Conservation (phyloP, 177 flowering plant species). For the Vitis hybrid region DNA sequence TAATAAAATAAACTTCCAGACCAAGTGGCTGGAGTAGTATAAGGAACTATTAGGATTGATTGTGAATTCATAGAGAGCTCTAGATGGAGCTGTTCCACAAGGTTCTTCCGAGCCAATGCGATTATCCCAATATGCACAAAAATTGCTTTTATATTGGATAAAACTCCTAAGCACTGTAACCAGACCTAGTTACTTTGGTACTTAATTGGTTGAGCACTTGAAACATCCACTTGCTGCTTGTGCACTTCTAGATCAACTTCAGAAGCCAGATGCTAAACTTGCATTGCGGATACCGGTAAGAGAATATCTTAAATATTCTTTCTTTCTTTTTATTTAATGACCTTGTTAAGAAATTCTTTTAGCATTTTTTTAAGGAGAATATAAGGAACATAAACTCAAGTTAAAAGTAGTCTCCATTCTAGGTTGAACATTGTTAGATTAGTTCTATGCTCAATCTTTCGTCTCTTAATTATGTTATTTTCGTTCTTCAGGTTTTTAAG, state of each 20-base stretch:
- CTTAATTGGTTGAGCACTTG: constrained; percentile 90
- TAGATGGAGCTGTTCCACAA: constrained; percentile 92
- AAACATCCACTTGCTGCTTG: constrained; percentile 94
- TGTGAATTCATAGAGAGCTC: constrained; percentile 85
- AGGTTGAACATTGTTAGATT: neutral
- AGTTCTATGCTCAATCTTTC: neutral
- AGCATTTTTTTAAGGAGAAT: no score
- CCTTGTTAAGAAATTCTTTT: neutral
- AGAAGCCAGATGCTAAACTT: constrained; percentile 81
- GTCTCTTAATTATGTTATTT: constrained; percentile 1
- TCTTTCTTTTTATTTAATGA: neutral
- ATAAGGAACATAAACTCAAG: no score
- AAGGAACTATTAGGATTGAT: constrained; percentile 97
- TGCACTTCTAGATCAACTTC: constrained; percentile 85
- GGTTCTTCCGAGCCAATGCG: constrained; percentile 92
- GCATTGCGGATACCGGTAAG: constrained; percentile 72
- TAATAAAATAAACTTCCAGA: constrained; percentile 34
- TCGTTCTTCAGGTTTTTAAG: constrained; percentile 64
- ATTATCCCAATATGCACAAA: constrained; percentile 86
- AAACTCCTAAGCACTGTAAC: constrained; percentile 94
- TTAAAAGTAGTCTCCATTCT: no score
- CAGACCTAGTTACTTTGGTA: constrained; percentile 82
- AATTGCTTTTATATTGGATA: constrained; percentile 92
- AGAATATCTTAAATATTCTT: neutral
- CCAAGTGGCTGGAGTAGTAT: constrained; percentile 96